Percentiles rank a stretch among this genome's conserved stretches.
Evolutionary conservation across 129 eudicot genomes (phyloP).

Genomic region (Rutidosis leptorrhynchoides): DNA sequence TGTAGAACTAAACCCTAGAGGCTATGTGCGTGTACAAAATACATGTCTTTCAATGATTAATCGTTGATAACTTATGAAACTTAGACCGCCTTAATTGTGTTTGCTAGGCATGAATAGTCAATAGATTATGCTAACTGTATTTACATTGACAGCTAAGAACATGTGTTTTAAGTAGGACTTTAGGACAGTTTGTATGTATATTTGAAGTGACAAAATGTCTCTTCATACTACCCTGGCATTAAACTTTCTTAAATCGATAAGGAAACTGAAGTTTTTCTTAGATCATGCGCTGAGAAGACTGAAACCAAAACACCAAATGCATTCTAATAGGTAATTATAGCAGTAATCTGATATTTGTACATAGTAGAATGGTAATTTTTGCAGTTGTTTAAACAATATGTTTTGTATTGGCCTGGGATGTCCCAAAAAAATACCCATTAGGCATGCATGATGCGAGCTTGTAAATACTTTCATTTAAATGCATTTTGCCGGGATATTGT

Average conservation of each 20-base stretch:
- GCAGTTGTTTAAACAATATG: too few species aligned
- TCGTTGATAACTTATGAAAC: background rate
- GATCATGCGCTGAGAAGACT: background rate
- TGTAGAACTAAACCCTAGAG: conserved; percentile 4
- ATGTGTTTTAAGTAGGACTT: background rate
- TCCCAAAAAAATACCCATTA: too few species aligned
- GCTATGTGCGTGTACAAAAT: background rate
- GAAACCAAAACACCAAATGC: background rate
- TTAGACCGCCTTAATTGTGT: background rate
- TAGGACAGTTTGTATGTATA: background rate
- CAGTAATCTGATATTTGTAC: too few species aligned
- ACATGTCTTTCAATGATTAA: background rate
- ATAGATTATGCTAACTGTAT: background rate
- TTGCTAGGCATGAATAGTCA: background rate
- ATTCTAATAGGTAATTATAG: too few species aligned
- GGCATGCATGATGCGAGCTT: too few species aligned
- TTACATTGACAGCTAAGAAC: too few species aligned
- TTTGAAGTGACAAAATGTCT: background rate
- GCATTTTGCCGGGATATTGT: too few species aligned
- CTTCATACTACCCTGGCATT: background rate
- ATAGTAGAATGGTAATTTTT: too few species aligned
- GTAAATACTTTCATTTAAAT: too few species aligned
- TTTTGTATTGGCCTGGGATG: too few species aligned
- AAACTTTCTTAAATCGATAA: background rate
- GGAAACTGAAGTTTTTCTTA: background rate